These are phyloP conservation scores for Camelina sativa DNA, from an alignment of 345 rosid species.

Conservation along the genomic window DNA sequence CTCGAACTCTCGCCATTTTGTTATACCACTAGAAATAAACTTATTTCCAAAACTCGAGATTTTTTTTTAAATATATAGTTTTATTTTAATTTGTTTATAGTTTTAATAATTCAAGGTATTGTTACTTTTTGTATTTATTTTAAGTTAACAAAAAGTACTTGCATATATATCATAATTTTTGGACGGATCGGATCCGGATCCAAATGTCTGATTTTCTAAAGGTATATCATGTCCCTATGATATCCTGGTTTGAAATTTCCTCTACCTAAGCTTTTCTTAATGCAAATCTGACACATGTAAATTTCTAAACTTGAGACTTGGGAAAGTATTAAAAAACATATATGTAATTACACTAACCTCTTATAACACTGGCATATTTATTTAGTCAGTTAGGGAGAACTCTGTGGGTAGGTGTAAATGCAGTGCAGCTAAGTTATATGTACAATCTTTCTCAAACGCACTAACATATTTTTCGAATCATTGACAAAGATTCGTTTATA, in stretches of 20 bases:
- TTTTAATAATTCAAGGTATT: too few relatives aligned
- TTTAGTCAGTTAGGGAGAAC: constrained; percentile 22
- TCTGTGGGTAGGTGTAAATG: constrained; percentile 35
- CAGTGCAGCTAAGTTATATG: constrained; percentile 29
- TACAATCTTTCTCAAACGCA: constrained; percentile 25
- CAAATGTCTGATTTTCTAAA: neutral
- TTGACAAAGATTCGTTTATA: constrained; percentile 34
- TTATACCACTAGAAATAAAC: too few relatives aligned
- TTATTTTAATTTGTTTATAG: too few relatives aligned
- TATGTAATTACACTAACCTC: too few relatives aligned
- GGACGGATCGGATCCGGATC: neutral
- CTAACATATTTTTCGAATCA: constrained; percentile 37
- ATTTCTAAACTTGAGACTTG: too few relatives aligned
- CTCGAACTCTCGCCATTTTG: too few relatives aligned
- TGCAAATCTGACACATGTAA: neutral
- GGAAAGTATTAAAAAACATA: too few relatives aligned
- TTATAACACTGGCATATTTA: neutral
- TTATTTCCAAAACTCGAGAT: too few relatives aligned
- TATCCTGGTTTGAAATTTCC: neutral
- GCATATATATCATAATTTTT: neutral
- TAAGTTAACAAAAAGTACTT: neutral
- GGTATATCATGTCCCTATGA: neutral
- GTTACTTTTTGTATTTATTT: too few relatives aligned
- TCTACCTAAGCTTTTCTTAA: neutral
- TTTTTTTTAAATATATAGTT: too few relatives aligned